A percentile compares a stretch with the other conserved stretches of the same genome.
These are phyloP conservation scores for Paracoccidioides lutzii DNA, from an alignment of 2,329 filamentous ascomycete species.

Conservation along the genomic window DNA sequence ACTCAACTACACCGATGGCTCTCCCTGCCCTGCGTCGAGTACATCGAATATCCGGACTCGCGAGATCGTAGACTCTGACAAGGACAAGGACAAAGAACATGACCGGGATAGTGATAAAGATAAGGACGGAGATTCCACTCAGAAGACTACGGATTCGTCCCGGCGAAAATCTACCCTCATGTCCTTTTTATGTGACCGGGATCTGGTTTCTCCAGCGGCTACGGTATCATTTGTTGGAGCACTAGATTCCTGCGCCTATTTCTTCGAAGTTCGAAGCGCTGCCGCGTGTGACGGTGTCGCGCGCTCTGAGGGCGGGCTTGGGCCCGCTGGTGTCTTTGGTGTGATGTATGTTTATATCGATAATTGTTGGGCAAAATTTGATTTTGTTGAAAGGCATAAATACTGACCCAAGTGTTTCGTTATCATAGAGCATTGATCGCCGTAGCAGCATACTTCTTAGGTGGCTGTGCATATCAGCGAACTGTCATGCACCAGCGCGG, in stretches of 20 bases:
- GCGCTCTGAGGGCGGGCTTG: slow-evolving; percentile 47
- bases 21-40: slow-evolving; percentile 43
- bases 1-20: slow-evolving; percentile 64
- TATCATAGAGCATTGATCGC: slow-evolving; percentile 46
- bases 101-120: slow-evolving; percentile 21
- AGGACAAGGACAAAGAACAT: slow-evolving; percentile 22
- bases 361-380: not conserved
- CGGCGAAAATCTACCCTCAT: slow-evolving; percentile 70
- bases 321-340: slow-evolving; percentile 66
- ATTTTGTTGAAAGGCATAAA: not conserved
- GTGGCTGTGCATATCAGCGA: slow-evolving; percentile 89
- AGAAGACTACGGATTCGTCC: slow-evolving; percentile 5
- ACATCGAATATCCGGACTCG: slow-evolving; percentile 6
- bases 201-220: slow-evolving; percentile 55
- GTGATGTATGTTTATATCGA: slow-evolving; percentile 57
- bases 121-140: slow-evolving; percentile 8
- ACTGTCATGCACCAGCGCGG: slow-evolving; percentile 88
- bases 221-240: slow-evolving; percentile 75
- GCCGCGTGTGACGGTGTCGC: slow-evolving; percentile 67
- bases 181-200: slow-evolving; percentile 83
- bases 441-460: slow-evolving; percentile 75
- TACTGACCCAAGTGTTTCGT: slow-evolving; percentile 11
- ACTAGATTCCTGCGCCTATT: slow-evolving; percentile 84
- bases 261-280: slow-evolving; percentile 81
- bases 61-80: slow-evolving; percentile 7